Conservation (phyloP, 1,284 basidiomycete species). For the Stygiomarasmius scandens region DNA sequence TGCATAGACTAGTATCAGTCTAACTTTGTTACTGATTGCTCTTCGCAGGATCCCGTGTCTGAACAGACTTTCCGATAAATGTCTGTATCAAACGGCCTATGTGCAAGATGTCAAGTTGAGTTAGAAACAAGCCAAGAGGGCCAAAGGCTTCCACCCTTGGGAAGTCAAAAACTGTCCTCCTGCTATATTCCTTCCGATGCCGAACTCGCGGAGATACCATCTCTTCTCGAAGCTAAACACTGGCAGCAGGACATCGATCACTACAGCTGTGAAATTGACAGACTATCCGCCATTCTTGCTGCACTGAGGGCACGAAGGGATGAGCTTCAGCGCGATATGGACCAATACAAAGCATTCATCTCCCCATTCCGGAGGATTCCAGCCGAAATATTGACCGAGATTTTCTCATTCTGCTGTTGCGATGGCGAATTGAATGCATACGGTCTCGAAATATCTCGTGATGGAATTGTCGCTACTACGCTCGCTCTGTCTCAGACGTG, state of each 20-base stretch:
- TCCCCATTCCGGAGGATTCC: background rate
- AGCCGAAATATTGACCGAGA: background rate
- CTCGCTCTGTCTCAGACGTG: background rate
- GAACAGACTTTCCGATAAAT: too few relatives aligned
- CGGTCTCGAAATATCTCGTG: too few relatives aligned
- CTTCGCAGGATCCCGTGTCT: too few relatives aligned
- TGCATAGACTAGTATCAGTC: too few relatives aligned
- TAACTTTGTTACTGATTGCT: too few relatives aligned
- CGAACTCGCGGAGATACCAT: background rate
- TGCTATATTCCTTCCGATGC: background rate
- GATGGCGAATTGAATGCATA: too few relatives aligned
- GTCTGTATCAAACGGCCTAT: too few relatives aligned
- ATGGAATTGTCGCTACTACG: background rate
- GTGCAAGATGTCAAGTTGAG: too few relatives aligned
- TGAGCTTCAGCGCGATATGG: background rate
- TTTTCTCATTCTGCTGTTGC: background rate
- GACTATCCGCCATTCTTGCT: background rate
- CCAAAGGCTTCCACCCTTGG: too few relatives aligned
- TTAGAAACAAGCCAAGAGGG: too few relatives aligned
- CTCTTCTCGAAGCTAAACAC: background rate
- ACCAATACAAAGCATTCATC: background rate
- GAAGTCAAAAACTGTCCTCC: too few relatives aligned
- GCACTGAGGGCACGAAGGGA: background rate
- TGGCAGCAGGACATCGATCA: background rate
- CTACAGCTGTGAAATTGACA: background rate